Conservation (phyloP, 179 eudicot species). For the Beta corolliflora region DNA sequence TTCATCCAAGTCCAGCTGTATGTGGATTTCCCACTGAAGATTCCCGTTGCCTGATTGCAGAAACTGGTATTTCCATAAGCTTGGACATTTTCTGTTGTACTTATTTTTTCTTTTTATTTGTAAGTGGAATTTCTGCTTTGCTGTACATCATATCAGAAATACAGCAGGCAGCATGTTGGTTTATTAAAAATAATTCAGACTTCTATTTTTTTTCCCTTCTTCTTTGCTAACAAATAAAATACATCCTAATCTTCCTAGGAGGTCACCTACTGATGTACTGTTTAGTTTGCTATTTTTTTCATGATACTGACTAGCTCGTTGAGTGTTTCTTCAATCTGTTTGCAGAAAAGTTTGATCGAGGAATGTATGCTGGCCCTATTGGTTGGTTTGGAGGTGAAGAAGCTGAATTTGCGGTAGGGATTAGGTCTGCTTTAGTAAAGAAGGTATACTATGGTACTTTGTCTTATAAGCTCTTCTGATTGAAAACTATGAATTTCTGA, state of each 20-base stretch:
- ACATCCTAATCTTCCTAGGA: not conserved
- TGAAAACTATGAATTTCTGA: slow-evolving; percentile 1
- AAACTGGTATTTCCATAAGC: slow-evolving; percentile 58
- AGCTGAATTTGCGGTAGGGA: slow-evolving; percentile 95
- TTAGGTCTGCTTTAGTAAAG: slow-evolving; percentile 87
- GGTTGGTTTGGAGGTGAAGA: slow-evolving; percentile 99
- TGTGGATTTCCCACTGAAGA: slow-evolving; percentile 93
- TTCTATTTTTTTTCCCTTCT: not conserved
- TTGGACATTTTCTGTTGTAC: not conserved
- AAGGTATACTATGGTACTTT: slow-evolving; percentile 44
- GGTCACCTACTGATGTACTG: not conserved
- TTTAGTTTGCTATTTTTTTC: not conserved
- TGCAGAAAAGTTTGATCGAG: slow-evolving; percentile 88
- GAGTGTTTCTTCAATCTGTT: not conserved
- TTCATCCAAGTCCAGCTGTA: slow-evolving; percentile 97
- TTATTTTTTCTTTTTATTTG: not conserved
- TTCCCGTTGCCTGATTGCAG: slow-evolving; percentile 74
- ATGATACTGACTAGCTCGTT: not conserved
- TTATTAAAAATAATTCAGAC: not conserved
- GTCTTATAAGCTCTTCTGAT: not conserved
- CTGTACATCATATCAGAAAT: not conserved
- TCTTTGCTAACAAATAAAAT: not conserved
- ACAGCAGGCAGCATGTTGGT: not conserved
- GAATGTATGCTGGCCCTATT: slow-evolving; percentile 97
- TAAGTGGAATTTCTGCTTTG: not conserved